A percentile compares a stretch with the other conserved stretches of the same genome.
Evolutionary conservation across 768 basidiomycete species (phyloP).

Genomic region (Auricularia sp.): DNA sequence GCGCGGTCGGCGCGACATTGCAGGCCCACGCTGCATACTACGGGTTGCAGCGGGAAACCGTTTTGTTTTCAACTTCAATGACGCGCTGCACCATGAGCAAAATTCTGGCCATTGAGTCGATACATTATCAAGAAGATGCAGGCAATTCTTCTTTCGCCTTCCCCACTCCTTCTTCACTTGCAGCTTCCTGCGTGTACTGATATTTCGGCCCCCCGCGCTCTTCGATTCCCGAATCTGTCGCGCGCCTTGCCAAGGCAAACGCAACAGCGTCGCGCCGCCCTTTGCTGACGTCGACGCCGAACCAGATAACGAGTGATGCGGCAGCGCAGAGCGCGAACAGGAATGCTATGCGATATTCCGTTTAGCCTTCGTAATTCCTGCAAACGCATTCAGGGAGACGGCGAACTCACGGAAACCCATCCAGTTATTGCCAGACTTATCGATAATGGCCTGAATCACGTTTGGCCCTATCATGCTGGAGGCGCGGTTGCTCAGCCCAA

Average conservation of each 20-base stretch:
- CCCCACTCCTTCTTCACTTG: no score
- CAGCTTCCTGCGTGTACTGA: no score
- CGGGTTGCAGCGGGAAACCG: no score
- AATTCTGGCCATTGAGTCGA: no score
- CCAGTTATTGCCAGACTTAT: conserved; percentile 66
- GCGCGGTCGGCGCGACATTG: no score
- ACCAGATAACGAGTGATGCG: conserved; percentile 71
- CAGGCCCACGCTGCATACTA: no score
- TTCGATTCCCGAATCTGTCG: background rate
- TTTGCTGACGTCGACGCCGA: conserved; percentile 54
- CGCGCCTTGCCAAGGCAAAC: conserved; percentile 18
- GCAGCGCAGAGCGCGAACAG: conserved; percentile 58
- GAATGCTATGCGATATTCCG: conserved; percentile 32
- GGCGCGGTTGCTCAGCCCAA: conserved; percentile 73
- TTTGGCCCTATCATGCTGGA: conserved; percentile 85
- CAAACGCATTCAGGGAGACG: background rate
- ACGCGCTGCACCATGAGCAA: no score
- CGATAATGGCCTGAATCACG: conserved; percentile 75
- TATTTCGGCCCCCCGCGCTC: background rate
- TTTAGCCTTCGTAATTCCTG: background rate
- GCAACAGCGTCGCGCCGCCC: conserved; percentile 50
- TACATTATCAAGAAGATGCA: no score
- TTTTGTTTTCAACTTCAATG: no score
- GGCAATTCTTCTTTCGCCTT: no score
- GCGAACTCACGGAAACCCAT: conserved; percentile 46